Conservation (phyloP, 1,284 basidiomycete genomes). For the Neotropicomus parvogracilis region DNA sequence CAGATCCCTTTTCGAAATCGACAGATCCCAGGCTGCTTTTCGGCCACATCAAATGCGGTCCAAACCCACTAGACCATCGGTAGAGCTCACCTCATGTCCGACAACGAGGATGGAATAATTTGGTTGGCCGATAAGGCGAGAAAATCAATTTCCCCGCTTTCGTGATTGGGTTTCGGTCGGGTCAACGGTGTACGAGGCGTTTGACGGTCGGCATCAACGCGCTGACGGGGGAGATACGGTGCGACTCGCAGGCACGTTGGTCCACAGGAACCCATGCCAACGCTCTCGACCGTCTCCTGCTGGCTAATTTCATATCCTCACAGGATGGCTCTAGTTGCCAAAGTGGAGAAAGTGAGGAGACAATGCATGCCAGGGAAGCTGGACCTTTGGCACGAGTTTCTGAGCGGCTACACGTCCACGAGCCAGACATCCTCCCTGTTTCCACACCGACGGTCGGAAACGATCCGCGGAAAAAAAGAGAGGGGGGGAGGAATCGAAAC, state of each 20-base stretch:
- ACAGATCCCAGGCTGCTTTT: slow-evolving; percentile 10
- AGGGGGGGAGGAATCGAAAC: not conserved
- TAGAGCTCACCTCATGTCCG: slow-evolving; percentile 11
- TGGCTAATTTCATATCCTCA: not conserved
- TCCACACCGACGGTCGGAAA: not conserved
- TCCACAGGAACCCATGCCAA: not conserved
- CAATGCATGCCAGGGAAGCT: not conserved
- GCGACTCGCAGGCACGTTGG: not conserved
- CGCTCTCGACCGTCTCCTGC: not conserved
- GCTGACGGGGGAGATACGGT: not conserved
- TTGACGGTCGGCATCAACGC: slow-evolving; percentile 7
- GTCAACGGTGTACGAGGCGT: not conserved
- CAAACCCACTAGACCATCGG: not conserved
- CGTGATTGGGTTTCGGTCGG: slow-evolving; percentile 5
- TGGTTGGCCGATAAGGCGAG: slow-evolving; percentile 8
- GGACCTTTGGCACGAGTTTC: not conserved
- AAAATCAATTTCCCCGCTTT: not conserved
- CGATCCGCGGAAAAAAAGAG: not conserved
- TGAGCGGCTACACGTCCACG: slow-evolving; percentile 6
- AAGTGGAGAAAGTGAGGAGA: not conserved
- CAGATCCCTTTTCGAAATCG: not conserved
- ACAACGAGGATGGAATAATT: not conserved
- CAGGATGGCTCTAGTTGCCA: not conserved
- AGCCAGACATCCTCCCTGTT: slow-evolving; percentile 1
- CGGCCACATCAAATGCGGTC: not conserved